These are phyloP conservation scores for Coemansia sp. DNA, from an alignment of 192 early-diverging fungal species.

Conservation along the genomic window DNA sequence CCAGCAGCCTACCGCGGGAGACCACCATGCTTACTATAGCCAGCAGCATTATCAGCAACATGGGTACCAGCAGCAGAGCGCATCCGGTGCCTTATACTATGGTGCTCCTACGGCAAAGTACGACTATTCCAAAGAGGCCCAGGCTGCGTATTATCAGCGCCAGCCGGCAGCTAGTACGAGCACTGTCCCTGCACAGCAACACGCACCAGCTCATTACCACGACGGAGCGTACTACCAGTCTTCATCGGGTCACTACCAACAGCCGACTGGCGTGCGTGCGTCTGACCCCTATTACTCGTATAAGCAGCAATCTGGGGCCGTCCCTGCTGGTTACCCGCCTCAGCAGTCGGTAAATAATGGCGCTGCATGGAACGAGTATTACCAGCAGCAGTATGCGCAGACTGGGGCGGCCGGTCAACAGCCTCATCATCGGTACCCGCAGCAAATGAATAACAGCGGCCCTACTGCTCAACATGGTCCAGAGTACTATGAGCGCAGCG, in stretches of 20 bases:
- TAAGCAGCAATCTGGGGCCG: not conserved
- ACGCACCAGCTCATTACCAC: constrained; percentile 16
- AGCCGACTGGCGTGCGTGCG: not conserved
- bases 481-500: constrained; percentile 32
- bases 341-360: not conserved
- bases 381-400: constrained; percentile 30
- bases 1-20: not conserved
- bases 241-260: not conserved
- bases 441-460: not conserved
- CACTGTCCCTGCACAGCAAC: not conserved
- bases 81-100: not conserved
- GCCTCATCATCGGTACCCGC: constrained; percentile 8
- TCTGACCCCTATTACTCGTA: constrained; percentile 4
- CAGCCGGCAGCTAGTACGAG: not conserved
- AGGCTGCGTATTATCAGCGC: constrained; percentile 28
- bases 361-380: constrained; percentile 30
- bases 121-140: constrained; percentile 20
- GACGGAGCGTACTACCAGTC: constrained; percentile 6
- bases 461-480: constrained; percentile 10
- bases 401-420: constrained; percentile 11
- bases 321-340: not conserved
- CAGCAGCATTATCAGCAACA: constrained; percentile 11
- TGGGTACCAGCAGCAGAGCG: constrained; percentile 9
- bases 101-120: not conserved
- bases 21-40: not conserved